Evolutionary conservation across 177 flowering plant genomes (phyloP), one percentile per base, ranked within the genome.

Genomic region (Vitis hybrid): DNA sequence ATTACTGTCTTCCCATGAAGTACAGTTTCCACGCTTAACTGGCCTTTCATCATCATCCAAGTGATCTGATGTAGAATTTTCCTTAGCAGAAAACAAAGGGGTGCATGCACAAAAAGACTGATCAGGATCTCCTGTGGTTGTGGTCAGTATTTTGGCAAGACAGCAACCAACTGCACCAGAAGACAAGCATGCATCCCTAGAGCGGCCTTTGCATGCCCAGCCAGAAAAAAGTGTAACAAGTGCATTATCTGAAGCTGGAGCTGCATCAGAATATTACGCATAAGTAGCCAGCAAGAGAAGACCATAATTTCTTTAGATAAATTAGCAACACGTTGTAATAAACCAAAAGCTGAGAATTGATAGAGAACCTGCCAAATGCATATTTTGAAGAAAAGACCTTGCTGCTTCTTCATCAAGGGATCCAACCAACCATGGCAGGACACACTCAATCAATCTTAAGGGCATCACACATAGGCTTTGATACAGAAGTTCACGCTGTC

Each of bases 391-490:
- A 75, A 94, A 90, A 64, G 83, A 78, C 60, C 65, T 78, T 53
- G 92, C 94, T 73, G 85, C 91, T n/a, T 81, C 88, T 73, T 94
- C 93, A 67, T 70, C 82, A 12, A 90, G 78, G 63, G 86, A 83
- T 73, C 90, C 88, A 0, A 88, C 90, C 74, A 94, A 68, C 98
- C 98, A 94, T 59, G 98, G 98, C 64, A 94, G 82, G 63, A 90
- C 97, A 71, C 91, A 78, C 74, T 94, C 97, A 20, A 90, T 84
- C 78, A 90, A 74, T 81, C 85, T 90, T 81, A 94, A 77, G 5
- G 98, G 97, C 98, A 94, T 94, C 64, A 90, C 81, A 76, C 97
- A 91, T 70, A 94, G 81, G 81, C 97, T 94, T 70, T 88, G 84
- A 71, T 90, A 92, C 53, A 90, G 77, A 81, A 94, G 91, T 63